A percentile compares a stretch with the other conserved stretches of the same genome.
Conservation (phyloP, 768 basidiomycete species). For the Auriscalpium orientale region DNA sequence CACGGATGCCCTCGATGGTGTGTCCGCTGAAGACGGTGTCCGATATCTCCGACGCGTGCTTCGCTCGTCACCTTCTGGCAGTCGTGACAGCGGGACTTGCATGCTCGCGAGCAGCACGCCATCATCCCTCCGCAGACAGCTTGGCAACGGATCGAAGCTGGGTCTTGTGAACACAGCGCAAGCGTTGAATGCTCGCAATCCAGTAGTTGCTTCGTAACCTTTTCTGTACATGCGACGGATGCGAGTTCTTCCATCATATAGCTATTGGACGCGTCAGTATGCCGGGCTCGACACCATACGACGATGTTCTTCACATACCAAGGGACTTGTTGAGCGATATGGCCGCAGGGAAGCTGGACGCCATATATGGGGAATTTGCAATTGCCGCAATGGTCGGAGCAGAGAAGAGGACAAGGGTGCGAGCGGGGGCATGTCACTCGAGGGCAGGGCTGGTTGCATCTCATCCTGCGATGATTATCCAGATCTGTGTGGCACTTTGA, state of each 20-base stretch:
- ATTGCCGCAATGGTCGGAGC: constrained; percentile 22
- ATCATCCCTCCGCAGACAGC: constrained; percentile 18
- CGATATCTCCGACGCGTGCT: neutral
- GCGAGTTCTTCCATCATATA: constrained; percentile 16
- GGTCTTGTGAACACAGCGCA: constrained; percentile 15
- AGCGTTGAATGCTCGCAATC: constrained; percentile 24
- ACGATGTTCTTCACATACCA: constrained; percentile 18
- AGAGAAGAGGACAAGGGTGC: constrained; percentile 21
- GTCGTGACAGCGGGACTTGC: constrained; percentile 22
- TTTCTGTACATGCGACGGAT: constrained; percentile 17
- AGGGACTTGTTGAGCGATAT: constrained; percentile 12
- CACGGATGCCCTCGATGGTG: constrained; percentile 25
- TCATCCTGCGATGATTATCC: constrained; percentile 15
- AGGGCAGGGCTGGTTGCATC: constrained; percentile 19
- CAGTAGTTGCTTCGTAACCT: constrained; percentile 20
- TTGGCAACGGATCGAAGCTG: constrained; percentile 14
- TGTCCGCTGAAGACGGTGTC: neutral
- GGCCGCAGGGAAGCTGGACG: constrained; percentile 23
- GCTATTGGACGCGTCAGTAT: constrained; percentile 10
- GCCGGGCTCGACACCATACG: neutral
- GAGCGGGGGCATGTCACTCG: constrained; percentile 14
- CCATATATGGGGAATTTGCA: constrained; percentile 20
- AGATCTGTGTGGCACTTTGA: constrained; percentile 18
- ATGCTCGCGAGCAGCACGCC: constrained; percentile 23
- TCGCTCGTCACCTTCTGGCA: constrained; percentile 19